Conservation (phyloP, 2,329 filamentous ascomycete species). For the Xylariales sp. region DNA sequence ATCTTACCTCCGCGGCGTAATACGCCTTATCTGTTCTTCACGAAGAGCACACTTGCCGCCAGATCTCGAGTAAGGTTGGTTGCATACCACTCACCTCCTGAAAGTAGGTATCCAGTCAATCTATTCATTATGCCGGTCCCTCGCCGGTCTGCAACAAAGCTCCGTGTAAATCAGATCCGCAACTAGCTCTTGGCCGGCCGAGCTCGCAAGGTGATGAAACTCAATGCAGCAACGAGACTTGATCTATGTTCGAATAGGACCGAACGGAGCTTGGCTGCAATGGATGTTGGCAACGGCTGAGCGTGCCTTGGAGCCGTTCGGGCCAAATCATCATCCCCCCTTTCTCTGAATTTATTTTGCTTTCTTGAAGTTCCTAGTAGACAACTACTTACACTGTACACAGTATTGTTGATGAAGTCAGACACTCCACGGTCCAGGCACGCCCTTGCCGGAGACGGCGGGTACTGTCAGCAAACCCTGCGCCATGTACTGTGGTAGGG, state of each 20-base stretch:
- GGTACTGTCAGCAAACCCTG: no score
- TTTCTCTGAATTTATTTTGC: background rate
- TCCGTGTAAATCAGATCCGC: background rate
- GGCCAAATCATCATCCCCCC: background rate
- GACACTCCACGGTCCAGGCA: no score
- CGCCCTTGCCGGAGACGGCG: no score
- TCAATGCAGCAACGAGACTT: conserved; percentile 7
- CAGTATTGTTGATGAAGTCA: no score
- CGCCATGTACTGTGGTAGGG: background rate
- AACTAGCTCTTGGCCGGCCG: conserved; percentile 4
- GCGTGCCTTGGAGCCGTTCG: conserved; percentile 3
- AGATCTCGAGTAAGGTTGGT: no score
- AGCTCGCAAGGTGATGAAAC: conserved; percentile 8
- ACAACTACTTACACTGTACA: background rate
- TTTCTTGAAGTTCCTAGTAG: background rate
- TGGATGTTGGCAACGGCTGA: conserved; percentile 2
- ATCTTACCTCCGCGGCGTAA: no score
- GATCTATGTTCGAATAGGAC: conserved; percentile 6
- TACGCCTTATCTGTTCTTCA: no score
- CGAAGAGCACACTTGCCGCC: no score
- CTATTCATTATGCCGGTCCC: background rate
- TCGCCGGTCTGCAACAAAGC: background rate
- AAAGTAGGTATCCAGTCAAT: background rate
- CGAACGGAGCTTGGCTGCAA: conserved; percentile 4
- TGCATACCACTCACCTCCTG: no score